Base-by-base conservation (phyloP, 805 yeast species). In the Saturnispora serradocipensis region DNA sequence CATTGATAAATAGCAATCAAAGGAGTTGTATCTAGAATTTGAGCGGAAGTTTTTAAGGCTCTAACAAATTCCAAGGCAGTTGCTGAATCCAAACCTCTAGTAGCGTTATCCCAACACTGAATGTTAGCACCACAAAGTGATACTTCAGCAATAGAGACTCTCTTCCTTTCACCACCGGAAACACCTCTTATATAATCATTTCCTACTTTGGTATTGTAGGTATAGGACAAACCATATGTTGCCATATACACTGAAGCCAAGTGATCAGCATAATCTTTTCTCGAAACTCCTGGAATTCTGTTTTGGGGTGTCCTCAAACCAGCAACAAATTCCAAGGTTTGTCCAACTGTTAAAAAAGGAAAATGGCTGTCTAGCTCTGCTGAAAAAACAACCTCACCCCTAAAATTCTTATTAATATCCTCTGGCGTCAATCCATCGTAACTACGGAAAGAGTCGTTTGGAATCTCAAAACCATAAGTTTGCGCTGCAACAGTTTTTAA, bases 321-420 rank as follows among this genome's bases (percentile, higher is more conserved):
- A n/a, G 87, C 81, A 30, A 85, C 84, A 55, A 82, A 80, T 38
- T 74, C 70, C 51, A 83, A 71, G 4, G 89, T 83, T 61, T 82
- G 78, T 50, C 80, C 81, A 25, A 84, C 89, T 1, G 82, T 76
- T 59, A 83, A 65, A 56, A 80, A 81, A 1, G 88, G 86, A 67
- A 82, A 80, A 67, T 84, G 89, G 45, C 68, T 65, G 63, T 84
- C 89, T 16, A 78, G 66, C 64, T 83, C 89, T 10, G 87, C 86
- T 58, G 81, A 79, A 63, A 81, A 84, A n/a, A 81, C 76, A 40
- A 83, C 84, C 54, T 84, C 87, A 61, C 88, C 88, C 58, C 87
- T 70, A 61, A 70, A 80, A 58, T 79, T 75, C 13, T 69, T 69
- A 28, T 59, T 65, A 45, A 82, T 77, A 20, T 80, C 84, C 3